phyloP scores from a whole-genome alignment of 2,329 filamentous ascomycete species.

The Penicillium capsulatum region DNA sequence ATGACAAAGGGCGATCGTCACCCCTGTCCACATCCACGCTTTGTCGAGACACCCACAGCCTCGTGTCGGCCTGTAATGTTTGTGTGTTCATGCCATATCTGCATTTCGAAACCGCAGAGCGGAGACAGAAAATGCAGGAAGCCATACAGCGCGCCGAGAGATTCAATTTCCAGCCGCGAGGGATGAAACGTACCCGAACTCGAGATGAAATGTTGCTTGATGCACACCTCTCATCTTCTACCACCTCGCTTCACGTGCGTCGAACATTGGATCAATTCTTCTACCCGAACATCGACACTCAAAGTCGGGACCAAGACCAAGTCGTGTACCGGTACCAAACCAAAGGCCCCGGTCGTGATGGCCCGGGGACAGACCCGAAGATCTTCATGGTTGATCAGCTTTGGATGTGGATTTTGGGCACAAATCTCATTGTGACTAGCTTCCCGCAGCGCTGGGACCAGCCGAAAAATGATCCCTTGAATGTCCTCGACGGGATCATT shows the following conservation, averaged over 20 bases:
- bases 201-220: conserved; percentile 37
- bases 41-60: conserved; percentile 27
- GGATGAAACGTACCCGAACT: conserved; percentile 29
- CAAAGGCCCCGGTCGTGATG: conserved; percentile 30
- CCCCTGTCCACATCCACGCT: conserved; percentile 35
- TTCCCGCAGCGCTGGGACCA: conserved; percentile 46
- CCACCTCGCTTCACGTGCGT: conserved; percentile 50
- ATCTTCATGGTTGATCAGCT: conserved; percentile 67
- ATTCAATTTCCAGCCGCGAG: conserved; percentile 18
- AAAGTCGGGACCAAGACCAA: conserved; percentile 58
- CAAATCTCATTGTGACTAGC: conserved; percentile 53
- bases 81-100: conserved; percentile 59
- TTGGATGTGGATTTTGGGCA: conserved; percentile 61
- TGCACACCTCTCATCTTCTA: conserved; percentile 36
- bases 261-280: conserved; percentile 64
- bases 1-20: conserved; percentile 20
- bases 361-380: conserved; percentile 47
- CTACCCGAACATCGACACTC: conserved; percentile 58
- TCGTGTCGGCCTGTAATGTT: conserved; percentile 25
- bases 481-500: conserved; percentile 58
- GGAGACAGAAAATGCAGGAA: conserved; percentile 54
- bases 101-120: conserved; percentile 59
- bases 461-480: conserved; percentile 59
- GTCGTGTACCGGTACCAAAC: conserved; percentile 60
- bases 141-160: conserved; percentile 44